Base-by-base conservation (phyloP, 2,329 filamentous ascomycete genomes). In the Biscogniauxia mediterranea region DNA sequence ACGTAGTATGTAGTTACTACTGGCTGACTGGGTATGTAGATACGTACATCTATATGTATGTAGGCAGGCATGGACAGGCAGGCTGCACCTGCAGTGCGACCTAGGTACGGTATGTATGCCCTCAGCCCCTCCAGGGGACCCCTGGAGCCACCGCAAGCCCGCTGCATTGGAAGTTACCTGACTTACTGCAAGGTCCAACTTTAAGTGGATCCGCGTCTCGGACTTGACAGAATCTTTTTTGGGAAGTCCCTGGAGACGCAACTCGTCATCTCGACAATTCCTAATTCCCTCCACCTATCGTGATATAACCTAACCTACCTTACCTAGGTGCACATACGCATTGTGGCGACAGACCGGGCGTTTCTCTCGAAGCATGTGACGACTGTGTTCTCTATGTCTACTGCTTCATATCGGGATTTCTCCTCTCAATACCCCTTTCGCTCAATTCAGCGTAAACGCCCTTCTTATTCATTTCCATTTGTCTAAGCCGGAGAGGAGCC, bases 361-460 rank as follows among this genome's bases (percentile, higher is more conserved):
- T 15, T 46, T 23, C 23, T 23, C 11, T 32, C 6, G 38, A 46
- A 46, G 38, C 38, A 46, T 46, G 38, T 46, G 15, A 46, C 17
- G 17, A 15, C 11, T 46, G 38, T n/a, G 13, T n/a, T 46, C 38
- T 46, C 32, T 15, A 38, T 38, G 32, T 38, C 13, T 15, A 38
- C 32, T 38, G 13, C 32, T 15, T 15, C 32, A 38, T 97, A 89
- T 6, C 32, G 13, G 17, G 53, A 38, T 8, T 20, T 9, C 20
- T 25, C 19, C 23, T 20, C 42, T 57, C 54, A 17, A 46, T 46
- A 28, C 13, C 57, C 28, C 13, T 54, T 55, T 54, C 57, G 21
- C 28, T 62, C 58, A 58, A n/a, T 61, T 53, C 55, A 58, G 38
- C 56, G 58, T 19, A 56, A 32, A 5, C 28, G 7, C 28, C 11